A percentile compares a stretch with the other conserved stretches of the same genome.
These are phyloP conservation scores for Sisymbrium irio DNA, from an alignment of 345 rosid species.

Conservation along the genomic window DNA sequence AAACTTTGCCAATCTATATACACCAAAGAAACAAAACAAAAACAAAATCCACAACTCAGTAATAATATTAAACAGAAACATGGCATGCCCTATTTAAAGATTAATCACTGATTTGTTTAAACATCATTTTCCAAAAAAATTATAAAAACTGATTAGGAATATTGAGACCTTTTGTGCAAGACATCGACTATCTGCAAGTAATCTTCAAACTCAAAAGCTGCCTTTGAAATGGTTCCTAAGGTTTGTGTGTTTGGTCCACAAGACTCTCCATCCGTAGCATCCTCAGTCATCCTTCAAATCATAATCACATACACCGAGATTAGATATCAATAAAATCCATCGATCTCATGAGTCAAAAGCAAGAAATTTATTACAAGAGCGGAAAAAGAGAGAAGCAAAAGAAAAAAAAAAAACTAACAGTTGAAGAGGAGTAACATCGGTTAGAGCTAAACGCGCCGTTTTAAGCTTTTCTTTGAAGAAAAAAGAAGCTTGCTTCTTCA, in stretches of 20 bases:
- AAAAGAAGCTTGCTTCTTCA: conserved; percentile 91
- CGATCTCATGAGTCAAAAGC: neutral
- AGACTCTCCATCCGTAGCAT: conserved; percentile 65
- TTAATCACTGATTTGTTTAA: neutral
- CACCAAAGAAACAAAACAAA: neutral
- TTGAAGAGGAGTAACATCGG: conserved; percentile 74
- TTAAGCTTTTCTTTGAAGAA: conserved; percentile 90
- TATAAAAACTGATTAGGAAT: neutral
- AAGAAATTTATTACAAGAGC: neutral
- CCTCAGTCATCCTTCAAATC: conserved; percentile 68
- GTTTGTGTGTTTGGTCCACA: conserved; percentile 64
- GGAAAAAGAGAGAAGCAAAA: neutral
- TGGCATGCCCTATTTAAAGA: neutral
- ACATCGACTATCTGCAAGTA: conserved; percentile 73
- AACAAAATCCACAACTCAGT: neutral
- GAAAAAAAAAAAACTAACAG: conserved; percentile 15
- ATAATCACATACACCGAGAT: neutral
- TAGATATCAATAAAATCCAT: neutral
- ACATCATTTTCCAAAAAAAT: neutral
- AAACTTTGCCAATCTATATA: conserved; percentile 55
- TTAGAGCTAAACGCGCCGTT: conserved; percentile 84
- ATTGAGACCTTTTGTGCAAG: conserved; percentile 66
- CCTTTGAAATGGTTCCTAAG: conserved; percentile 70
- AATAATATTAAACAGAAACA: neutral
- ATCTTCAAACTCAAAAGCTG: conserved; percentile 93